Percentiles rank a stretch among this genome's conserved stretches.
These are phyloP conservation scores for Sugiyamaella japonica DNA, from an alignment of 1,139 yeast genomes.

Conservation along the genomic window DNA sequence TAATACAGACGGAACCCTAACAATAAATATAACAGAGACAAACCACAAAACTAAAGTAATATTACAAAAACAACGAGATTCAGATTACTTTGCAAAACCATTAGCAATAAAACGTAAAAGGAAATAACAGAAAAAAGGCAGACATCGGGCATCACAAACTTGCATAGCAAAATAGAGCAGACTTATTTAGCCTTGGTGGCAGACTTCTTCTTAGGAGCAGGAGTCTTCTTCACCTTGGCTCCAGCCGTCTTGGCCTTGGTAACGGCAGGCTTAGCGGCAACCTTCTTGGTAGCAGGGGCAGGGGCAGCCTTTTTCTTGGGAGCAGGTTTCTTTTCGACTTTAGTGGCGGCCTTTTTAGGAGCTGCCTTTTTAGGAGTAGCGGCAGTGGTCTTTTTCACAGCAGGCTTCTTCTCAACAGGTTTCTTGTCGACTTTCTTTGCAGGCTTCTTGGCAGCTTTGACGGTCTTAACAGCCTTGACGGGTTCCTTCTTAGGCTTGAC, in stretches of 20 bases:
- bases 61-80: constrained; percentile 15
- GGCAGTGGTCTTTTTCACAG: constrained; percentile 22
- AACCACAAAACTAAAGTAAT: background rate
- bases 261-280: constrained; percentile 21
- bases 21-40: constrained; percentile 16
- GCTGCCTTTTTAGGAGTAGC: constrained; percentile 34
- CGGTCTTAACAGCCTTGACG: constrained; percentile 21
- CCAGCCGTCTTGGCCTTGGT: constrained; percentile 36
- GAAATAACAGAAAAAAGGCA: background rate
- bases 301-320: constrained; percentile 35
- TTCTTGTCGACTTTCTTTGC: constrained; percentile 15
- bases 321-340: constrained; percentile 20
- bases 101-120: constrained; percentile 13
- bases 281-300: constrained; percentile 29
- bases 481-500: constrained; percentile 31
- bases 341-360: constrained; percentile 27
- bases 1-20: constrained; percentile 17
- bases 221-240: constrained; percentile 26
- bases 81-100: constrained; percentile 11
- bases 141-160: constrained; percentile 6
- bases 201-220: constrained; percentile 34
- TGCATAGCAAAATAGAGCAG: constrained; percentile 5
- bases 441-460: constrained; percentile 28
- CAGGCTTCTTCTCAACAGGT: background rate
- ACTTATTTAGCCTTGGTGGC: constrained; percentile 32